These are phyloP conservation scores for Tolypocladium capitatum DNA, from an alignment of 2,329 filamentous ascomycete genomes.

Conservation along the genomic window DNA sequence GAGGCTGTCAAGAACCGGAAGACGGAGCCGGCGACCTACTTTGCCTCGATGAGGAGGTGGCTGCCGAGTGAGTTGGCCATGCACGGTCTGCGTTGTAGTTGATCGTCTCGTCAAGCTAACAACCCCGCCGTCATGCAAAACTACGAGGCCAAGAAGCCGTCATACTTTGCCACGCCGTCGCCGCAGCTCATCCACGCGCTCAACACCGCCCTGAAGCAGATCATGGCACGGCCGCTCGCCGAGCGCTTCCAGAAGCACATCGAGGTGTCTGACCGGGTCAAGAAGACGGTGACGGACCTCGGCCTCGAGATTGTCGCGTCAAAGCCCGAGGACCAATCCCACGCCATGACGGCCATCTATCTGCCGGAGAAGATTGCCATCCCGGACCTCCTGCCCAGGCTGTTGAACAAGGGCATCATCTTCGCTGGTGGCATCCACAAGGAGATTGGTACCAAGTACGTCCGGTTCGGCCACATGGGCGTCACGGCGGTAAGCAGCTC, in stretches of 20 bases:
- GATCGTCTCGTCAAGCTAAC: neutral
- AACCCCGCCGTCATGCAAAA: constrained; percentile 73
- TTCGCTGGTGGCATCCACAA: constrained; percentile 95
- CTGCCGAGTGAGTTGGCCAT: constrained; percentile 52
- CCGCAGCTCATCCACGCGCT: constrained; percentile 89
- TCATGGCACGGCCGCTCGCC: constrained; percentile 64
- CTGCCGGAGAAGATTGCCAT: constrained; percentile 73
- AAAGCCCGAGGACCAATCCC: constrained; percentile 82
- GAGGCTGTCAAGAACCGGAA: constrained; percentile 68
- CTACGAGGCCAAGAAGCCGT: constrained; percentile 94
- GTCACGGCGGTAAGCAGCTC: constrained; percentile 63
- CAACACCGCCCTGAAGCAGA: constrained; percentile 77
- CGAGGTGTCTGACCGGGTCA: constrained; percentile 70
- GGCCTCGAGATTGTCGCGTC: constrained; percentile 78
- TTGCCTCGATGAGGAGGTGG: constrained; percentile 96
- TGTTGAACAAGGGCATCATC: constrained; percentile 77
- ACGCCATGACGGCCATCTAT: constrained; percentile 97
- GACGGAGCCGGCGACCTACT: constrained; percentile 75
- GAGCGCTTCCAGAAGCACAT: constrained; percentile 76
- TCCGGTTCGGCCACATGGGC: constrained; percentile 96
- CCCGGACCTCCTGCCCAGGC: constrained; percentile 70
- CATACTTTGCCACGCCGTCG: constrained; percentile 93
- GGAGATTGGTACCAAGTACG: constrained; percentile 85
- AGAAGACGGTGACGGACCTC: constrained; percentile 66
- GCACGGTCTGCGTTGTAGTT: neutral